These are phyloP conservation scores for Ajuga chamaepitys DNA, from an alignment of 257 asterid genomes.

Conservation along the genomic window DNA sequence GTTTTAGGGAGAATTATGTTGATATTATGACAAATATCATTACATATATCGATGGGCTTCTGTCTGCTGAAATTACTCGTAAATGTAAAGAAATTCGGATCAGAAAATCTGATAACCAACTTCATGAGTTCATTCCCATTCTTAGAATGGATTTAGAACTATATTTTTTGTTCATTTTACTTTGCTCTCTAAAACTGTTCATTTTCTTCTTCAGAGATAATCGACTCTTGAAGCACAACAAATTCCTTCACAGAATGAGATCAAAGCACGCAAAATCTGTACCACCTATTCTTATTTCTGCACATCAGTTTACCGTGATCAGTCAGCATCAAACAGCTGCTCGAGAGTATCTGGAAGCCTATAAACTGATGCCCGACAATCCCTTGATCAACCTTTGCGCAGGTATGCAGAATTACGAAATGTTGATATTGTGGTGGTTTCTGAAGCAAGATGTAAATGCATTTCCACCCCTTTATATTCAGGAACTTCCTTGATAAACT, in stretches of 20 bases:
- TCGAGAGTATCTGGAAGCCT: conserved; percentile 72
- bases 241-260: conserved; percentile 57
- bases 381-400: conserved; percentile 77
- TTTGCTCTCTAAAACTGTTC: conserved; percentile 11
- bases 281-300: conserved; percentile 70
- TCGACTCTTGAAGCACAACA: conserved; percentile 45
- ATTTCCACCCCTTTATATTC: neutral
- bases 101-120: neutral
- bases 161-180: neutral
- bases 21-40: neutral
- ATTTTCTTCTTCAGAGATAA: conserved; percentile 27
- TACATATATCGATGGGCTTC: neutral
- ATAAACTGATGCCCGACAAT: conserved; percentile 61
- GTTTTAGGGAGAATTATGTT: neutral
- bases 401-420: conserved; percentile 28
- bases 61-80: neutral
- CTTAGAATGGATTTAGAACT: neutral
- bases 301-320: conserved; percentile 65
- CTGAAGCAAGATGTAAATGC: neutral
- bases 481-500: conserved; percentile 78
- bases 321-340: conserved; percentile 83
- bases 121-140: neutral
- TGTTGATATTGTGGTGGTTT: neutral
- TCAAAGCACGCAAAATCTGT: conserved; percentile 52
- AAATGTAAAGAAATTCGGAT: neutral